These are phyloP conservation scores for Coemansia reversa DNA, from an alignment of 192 early-diverging fungal species.

Conservation along the genomic window DNA sequence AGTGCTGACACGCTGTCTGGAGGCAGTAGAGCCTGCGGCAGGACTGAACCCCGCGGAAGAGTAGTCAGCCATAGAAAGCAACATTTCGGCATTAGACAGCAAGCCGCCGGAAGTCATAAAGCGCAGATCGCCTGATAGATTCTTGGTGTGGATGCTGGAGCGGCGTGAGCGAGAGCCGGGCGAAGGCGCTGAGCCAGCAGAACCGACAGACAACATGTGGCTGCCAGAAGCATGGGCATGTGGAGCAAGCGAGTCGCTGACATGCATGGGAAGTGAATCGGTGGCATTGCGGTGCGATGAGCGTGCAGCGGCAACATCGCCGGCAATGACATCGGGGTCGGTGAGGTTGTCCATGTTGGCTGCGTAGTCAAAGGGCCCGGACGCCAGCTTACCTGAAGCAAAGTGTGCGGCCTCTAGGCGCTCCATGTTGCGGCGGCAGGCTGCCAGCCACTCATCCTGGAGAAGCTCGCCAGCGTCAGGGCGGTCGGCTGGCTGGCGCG, in stretches of 20 bases:
- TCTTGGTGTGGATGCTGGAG: slow-evolving; percentile 35
- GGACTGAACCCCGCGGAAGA: not conserved
- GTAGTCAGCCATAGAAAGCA: slow-evolving; percentile 34
- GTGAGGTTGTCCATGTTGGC: slow-evolving; percentile 10
- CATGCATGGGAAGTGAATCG: not conserved
- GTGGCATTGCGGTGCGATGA: slow-evolving; percentile 12
- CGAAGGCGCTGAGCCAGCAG: slow-evolving; percentile 25
- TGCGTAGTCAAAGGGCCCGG: slow-evolving; percentile 16
- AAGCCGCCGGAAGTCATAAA: slow-evolving; percentile 20
- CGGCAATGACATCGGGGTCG: not conserved
- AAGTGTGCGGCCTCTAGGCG: slow-evolving; percentile 14
- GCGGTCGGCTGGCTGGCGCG: slow-evolving; percentile 63
- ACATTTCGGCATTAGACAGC: slow-evolving; percentile 21
- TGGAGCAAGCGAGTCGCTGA: not conserved
- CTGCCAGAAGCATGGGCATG: not conserved
- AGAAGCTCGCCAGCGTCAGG: slow-evolving; percentile 75
- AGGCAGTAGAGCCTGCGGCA: not conserved
- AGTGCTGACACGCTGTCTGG: not conserved
- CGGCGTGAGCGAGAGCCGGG: slow-evolving; percentile 30
- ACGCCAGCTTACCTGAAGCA: slow-evolving; percentile 13
- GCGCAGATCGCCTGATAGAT: slow-evolving; percentile 37
- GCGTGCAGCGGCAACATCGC: not conserved
- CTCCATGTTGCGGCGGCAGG: slow-evolving; percentile 34
- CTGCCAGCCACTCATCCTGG: slow-evolving; percentile 68
- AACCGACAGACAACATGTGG: slow-evolving; percentile 21